Percentiles rank a stretch among this genome's conserved stretches.
phyloP scores from a whole-genome alignment of 192 early-diverging fungal genomes.

The Dissophora globulifera region DNA sequence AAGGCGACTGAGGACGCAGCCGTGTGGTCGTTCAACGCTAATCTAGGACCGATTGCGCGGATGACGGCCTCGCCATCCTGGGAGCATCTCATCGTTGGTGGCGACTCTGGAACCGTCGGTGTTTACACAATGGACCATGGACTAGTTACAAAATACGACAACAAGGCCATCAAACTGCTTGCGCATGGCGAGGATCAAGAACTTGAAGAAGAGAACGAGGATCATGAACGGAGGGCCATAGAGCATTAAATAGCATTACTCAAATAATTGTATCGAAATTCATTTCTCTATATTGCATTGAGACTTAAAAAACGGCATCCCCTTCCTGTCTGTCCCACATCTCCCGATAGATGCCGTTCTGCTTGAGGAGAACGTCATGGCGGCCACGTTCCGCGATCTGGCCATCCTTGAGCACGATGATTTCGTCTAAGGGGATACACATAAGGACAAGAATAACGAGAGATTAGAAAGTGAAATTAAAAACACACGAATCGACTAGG shows the following conservation, averaged over 20 bases:
- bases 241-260: not conserved
- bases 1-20: constrained; percentile 27
- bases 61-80: constrained; percentile 4
- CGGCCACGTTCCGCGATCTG: constrained; percentile 85
- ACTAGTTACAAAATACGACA: constrained; percentile 20
- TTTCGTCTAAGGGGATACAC: constrained; percentile 72
- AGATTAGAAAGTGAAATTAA: too few species aligned
- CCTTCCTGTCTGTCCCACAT: constrained; percentile 91
- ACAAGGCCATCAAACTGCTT: constrained; percentile 20
- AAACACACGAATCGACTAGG: too few species aligned
- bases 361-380: constrained; percentile 79
- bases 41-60: constrained; percentile 31
- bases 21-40: constrained; percentile 25
- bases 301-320: constrained; percentile 26
- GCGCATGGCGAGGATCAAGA: not conserved
- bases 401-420: constrained; percentile 92
- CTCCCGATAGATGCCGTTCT: constrained; percentile 79
- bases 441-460: too few species aligned
- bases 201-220: not conserved
- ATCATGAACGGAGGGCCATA: too few species aligned
- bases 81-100: constrained; percentile 22
- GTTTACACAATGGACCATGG: constrained; percentile 19
- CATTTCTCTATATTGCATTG: not conserved
- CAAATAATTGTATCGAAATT: too few species aligned
- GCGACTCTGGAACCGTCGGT: constrained; percentile 32